phyloP scores from a whole-genome alignment of 1,139 yeast genomes.

The Kurtzmaniella quercitrusa region DNA sequence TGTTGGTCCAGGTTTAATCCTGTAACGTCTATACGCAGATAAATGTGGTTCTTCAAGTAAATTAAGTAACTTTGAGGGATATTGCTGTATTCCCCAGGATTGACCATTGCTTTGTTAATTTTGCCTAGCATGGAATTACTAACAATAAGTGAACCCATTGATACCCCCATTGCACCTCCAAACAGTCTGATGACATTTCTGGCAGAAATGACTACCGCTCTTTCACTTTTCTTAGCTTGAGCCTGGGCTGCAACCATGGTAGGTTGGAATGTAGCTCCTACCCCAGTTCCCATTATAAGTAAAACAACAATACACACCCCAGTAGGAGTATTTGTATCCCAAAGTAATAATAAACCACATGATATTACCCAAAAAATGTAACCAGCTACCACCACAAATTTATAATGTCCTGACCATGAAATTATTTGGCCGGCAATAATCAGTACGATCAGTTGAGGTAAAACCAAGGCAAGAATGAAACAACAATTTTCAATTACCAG shows the following conservation, averaged over 20 bases:
- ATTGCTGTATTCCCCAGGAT: slow-evolving; percentile 4
- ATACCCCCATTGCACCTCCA: slow-evolving; percentile 53
- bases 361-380: slow-evolving; percentile 40
- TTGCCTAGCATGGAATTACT: slow-evolving; percentile 32
- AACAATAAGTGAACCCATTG: slow-evolving; percentile 39
- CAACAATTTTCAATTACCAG: slow-evolving; percentile 31
- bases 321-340: slow-evolving; percentile 21
- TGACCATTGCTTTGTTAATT: slow-evolving; percentile 12
- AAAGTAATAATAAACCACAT: slow-evolving; percentile 31
- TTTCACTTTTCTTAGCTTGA: slow-evolving; percentile 39
- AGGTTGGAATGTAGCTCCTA: slow-evolving; percentile 52
- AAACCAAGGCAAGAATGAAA: slow-evolving; percentile 34
- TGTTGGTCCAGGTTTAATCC: slow-evolving; percentile 22
- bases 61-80: slow-evolving; percentile 16
- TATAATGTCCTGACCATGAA: slow-evolving; percentile 36
- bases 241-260: slow-evolving; percentile 51
- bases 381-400: slow-evolving; percentile 36
- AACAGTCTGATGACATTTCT: slow-evolving; percentile 50
- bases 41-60: slow-evolving; percentile 27
- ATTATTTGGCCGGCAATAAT: slow-evolving; percentile 39
- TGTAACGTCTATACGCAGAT: slow-evolving; percentile 23
- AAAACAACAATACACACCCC: slow-evolving; percentile 32
- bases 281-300: slow-evolving; percentile 43
- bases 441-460: slow-evolving; percentile 30
- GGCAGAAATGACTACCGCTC: slow-evolving; percentile 51